These are phyloP conservation scores for Prunus mongolica DNA, from an alignment of 306 rosid genomes.

Conservation along the genomic window DNA sequence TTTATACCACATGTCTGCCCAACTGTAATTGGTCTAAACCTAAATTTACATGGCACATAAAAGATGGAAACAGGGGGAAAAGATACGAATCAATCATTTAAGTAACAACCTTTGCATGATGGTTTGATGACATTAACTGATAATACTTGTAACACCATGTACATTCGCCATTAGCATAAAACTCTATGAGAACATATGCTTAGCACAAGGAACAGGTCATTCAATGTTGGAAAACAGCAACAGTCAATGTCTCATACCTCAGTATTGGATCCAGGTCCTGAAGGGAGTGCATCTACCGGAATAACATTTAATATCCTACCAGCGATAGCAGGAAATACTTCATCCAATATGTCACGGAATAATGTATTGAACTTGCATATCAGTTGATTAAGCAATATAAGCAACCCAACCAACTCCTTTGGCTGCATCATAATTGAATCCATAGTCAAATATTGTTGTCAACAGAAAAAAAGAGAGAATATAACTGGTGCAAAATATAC, in stretches of 20 bases:
- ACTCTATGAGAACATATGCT: neutral
- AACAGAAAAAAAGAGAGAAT: neutral
- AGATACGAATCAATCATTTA: neutral
- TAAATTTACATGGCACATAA: neutral
- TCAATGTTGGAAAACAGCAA: conserved; percentile 8
- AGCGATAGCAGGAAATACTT: conserved; percentile 75
- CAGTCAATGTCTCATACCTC: conserved; percentile 53
- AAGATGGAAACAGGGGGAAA: no score
- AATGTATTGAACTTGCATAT: conserved; percentile 83
- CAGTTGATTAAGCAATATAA: conserved; percentile 79
- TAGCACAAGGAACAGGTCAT: neutral
- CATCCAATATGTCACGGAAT: conserved; percentile 73
- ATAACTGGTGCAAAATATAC: neutral
- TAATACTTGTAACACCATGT: neutral
- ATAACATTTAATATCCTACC: conserved; percentile 66
- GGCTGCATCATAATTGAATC: conserved; percentile 57
- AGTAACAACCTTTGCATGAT: neutral
- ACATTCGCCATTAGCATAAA: neutral
- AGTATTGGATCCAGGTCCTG: conserved; percentile 74
- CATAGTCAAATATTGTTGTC: neutral
- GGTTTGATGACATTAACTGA: neutral
- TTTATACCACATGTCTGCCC: neutral
- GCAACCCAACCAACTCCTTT: conserved; percentile 78
- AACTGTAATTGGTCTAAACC: neutral
- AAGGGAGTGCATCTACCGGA: conserved; percentile 72